Percentiles rank a stretch among this genome's conserved stretches.
Evolutionary conservation across 176 grass and related monocot species (phyloP).

Genomic region (Oryza glaberrima): DNA sequence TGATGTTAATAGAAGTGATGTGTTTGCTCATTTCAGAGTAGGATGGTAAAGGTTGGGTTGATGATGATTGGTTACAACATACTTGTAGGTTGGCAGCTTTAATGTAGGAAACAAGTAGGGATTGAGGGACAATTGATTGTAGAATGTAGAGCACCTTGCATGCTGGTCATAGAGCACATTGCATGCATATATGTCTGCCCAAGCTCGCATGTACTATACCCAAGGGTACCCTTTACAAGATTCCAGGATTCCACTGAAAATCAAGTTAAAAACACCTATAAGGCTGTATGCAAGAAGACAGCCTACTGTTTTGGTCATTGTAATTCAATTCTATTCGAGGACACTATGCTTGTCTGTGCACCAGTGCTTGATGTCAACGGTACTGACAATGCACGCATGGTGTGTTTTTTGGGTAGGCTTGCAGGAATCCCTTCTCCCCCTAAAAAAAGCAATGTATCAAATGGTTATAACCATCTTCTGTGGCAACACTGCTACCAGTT

Average conservation of each 20-base stretch:
- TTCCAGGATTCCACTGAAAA: background rate
- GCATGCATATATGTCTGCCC: background rate
- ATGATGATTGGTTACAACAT: background rate
- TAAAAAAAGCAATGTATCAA: background rate
- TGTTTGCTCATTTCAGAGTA: background rate
- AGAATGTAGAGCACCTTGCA: background rate
- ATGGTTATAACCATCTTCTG: background rate
- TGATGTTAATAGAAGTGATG: background rate
- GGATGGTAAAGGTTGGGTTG: background rate
- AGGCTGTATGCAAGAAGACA: background rate
- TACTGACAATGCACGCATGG: background rate
- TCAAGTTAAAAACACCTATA: background rate
- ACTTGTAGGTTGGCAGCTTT: background rate
- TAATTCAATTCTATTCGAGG: background rate
- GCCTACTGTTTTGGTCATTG: background rate
- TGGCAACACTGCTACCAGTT: background rate
- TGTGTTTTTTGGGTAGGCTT: background rate
- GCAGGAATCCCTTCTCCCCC: background rate
- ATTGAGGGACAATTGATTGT: background rate
- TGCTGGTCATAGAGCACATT: background rate
- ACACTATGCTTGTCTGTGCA: background rate
- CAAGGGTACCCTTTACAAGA: background rate
- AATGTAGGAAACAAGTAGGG: conserved; percentile 1
- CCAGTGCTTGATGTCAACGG: background rate
- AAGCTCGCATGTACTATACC: background rate